phyloP scores from a whole-genome alignment of 352 stramenopile species.

The Thraustochytrium striatum region DNA sequence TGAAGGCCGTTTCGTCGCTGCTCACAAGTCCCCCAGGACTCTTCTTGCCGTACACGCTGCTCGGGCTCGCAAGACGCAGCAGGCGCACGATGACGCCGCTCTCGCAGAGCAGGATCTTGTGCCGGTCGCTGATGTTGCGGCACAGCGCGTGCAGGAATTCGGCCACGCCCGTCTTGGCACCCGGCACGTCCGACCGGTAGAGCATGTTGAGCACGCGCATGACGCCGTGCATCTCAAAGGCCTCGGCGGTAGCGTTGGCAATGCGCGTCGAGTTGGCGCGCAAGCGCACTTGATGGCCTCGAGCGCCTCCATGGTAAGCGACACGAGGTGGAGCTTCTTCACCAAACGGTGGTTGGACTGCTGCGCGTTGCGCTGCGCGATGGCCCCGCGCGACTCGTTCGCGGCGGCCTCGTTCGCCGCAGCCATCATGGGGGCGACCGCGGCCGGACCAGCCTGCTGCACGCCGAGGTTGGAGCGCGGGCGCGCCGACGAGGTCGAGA shows the following conservation, averaged over 20 bases:
- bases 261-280: conserved; percentile 8
- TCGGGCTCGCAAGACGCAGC: conserved; percentile 14
- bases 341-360: conserved; percentile 21
- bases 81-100: conserved; percentile 43
- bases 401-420: neutral
- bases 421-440: neutral
- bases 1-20: conserved; percentile 32
- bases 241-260: conserved; percentile 32
- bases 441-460: neutral
- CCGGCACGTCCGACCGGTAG: conserved; percentile 22
- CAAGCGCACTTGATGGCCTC: conserved; percentile 30
- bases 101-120: conserved; percentile 43
- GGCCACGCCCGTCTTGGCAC: conserved; percentile 31
- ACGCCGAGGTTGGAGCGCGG: neutral
- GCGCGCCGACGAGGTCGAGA: neutral
- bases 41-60: conserved; percentile 32
- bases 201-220: conserved; percentile 44
- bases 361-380: conserved; percentile 38
- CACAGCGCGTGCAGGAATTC: conserved; percentile 19
- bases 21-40: conserved; percentile 11
- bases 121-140: conserved; percentile 5
- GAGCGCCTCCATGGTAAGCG: conserved; percentile 23
- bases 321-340: conserved; percentile 31
- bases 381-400: conserved; percentile 12
- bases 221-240: conserved; percentile 28